Conservation (phyloP, 2,329 filamentous ascomycete species). For the Acrocalymma vagum region DNA sequence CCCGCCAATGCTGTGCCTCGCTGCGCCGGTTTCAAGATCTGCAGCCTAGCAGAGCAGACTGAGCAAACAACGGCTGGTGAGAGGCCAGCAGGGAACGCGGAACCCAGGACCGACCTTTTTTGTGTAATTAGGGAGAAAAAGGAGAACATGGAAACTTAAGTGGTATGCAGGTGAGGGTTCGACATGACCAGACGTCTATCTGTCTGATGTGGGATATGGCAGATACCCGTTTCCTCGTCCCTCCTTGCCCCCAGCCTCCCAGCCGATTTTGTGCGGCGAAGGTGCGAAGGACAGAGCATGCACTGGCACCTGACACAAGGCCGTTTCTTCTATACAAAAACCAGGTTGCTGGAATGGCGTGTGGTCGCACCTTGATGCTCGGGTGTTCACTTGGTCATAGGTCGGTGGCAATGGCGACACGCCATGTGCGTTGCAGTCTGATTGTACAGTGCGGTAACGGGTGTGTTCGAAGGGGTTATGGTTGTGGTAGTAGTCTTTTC, state of each 20-base stretch:
- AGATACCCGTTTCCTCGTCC: too few species aligned
- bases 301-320: conserved; percentile 42
- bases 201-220: conserved; percentile 18
- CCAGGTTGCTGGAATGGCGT: conserved; percentile 43
- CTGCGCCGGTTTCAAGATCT: conserved; percentile 29
- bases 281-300: conserved; percentile 30
- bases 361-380: conserved; percentile 35
- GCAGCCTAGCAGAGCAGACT: conserved; percentile 21
- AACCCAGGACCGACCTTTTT: too few species aligned
- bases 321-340: conserved; percentile 35
- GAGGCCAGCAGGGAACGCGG: conserved; percentile 2
- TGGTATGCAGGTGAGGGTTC: too few species aligned
- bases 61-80: conserved; percentile 4
- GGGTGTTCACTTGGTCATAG: conserved; percentile 17
- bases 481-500: conserved; percentile 6
- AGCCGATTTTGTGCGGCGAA: conserved; percentile 20
- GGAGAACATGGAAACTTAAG: too few species aligned
- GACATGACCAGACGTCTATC: neutral
- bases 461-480: too few species aligned
- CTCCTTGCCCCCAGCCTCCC: too few species aligned
- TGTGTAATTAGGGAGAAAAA: too few species aligned
- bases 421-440: conserved; percentile 33
- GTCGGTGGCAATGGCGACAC: conserved; percentile 24
- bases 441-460: conserved; percentile 23
- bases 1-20: conserved; percentile 27